Conservation (phyloP, 257 asterid species). For the Capsicum pubescens region DNA sequence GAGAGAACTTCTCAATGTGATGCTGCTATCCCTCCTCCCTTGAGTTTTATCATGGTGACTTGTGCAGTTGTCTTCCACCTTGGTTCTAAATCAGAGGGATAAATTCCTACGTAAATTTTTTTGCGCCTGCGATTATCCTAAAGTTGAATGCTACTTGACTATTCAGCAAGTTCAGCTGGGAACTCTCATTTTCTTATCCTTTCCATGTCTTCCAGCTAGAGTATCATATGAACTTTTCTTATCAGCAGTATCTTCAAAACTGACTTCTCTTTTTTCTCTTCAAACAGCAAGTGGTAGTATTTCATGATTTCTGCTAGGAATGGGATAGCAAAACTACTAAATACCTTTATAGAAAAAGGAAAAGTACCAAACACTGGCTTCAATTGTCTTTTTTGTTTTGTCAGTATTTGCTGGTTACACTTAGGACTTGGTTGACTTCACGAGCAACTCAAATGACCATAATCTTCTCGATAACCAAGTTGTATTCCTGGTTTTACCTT, state of each 20-base stretch:
- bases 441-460: constrained; percentile 17
- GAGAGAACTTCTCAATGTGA: background rate
- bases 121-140: background rate
- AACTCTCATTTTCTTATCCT: constrained; percentile 21
- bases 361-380: constrained; percentile 5
- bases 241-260: constrained; percentile 22
- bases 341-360: background rate
- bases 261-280: background rate
- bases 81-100: constrained; percentile 4
- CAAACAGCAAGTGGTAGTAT: background rate
- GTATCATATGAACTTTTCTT: background rate
- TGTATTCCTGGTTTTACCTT: background rate
- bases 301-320: background rate
- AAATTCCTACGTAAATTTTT: background rate
- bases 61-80: constrained; percentile 1
- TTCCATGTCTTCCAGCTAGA: background rate
- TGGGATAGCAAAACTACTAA: background rate
- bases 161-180: background rate
- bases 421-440: background rate
- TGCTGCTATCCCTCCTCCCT: background rate
- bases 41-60: background rate
- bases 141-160: constrained; percentile 16
- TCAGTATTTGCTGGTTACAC: background rate
- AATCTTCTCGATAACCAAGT: constrained; percentile 14
- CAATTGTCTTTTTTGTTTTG: background rate